Conservation (phyloP, 129 eudicot species). For the Tagetes patula region DNA sequence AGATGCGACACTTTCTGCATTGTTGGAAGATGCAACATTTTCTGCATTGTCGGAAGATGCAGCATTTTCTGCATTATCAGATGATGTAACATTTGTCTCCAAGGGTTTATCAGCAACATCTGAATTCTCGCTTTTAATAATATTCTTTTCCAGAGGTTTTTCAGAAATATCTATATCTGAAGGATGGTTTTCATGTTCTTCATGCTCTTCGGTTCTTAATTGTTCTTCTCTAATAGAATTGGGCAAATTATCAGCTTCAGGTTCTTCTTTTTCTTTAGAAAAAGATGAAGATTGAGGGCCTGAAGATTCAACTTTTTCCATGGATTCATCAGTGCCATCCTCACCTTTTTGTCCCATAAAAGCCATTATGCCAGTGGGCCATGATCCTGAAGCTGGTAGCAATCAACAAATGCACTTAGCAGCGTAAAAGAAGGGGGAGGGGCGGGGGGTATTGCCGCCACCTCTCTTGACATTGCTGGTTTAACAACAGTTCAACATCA, state of each 20-base stretch:
- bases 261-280: conserved; percentile 38
- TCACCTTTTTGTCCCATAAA: conserved; percentile 65
- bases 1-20: conserved; percentile 14
- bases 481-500: conserved; percentile 21
- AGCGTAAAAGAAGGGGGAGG: not conserved
- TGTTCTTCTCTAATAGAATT: conserved; percentile 40
- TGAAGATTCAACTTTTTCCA: conserved; percentile 37
- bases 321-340: conserved; percentile 41
- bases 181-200: conserved; percentile 31
- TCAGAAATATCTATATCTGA: conserved; percentile 24
- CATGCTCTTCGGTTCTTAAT: conserved; percentile 36
- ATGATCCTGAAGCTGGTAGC: conserved; percentile 56
- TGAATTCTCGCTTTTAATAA: conserved; percentile 24
- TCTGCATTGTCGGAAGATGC: too few relatives aligned
- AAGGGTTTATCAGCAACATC: conserved; percentile 23
- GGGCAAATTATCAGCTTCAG: conserved; percentile 33
- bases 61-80: too few relatives aligned
- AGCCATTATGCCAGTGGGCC: conserved; percentile 53
- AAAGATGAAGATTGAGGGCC: conserved; percentile 31
- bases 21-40: conserved; percentile 10
- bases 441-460: not conserved
- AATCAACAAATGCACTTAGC: conserved; percentile 13
- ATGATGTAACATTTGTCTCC: not conserved
- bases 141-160: conserved; percentile 33
- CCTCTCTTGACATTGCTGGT: not conserved